Conservation (phyloP, 2,329 filamentous ascomycete species). For the Didymella segeticola region DNA sequence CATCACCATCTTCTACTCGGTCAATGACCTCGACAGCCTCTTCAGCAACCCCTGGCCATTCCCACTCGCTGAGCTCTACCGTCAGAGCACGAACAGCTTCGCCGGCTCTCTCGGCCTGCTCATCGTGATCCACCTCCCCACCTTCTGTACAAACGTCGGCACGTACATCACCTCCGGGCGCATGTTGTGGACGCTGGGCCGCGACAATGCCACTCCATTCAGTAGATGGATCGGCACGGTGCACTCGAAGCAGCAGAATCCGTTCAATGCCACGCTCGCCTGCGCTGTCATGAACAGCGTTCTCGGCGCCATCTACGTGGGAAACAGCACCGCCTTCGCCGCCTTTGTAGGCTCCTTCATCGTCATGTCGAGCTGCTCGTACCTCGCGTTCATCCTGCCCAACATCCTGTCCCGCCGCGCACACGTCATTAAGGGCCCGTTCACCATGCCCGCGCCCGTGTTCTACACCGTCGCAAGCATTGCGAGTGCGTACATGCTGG, state of each 20-base stretch:
- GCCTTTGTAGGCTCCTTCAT: conserved; percentile 69
- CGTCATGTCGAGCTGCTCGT: conserved; percentile 63
- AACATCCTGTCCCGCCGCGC: conserved; percentile 49
- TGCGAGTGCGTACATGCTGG: conserved; percentile 64
- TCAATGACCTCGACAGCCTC: conserved; percentile 64
- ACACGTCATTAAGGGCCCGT: conserved; percentile 63
- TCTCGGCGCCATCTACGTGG: conserved; percentile 70
- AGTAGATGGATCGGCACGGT: conserved; percentile 57
- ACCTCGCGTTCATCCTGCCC: conserved; percentile 67
- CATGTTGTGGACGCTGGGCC: conserved; percentile 67
- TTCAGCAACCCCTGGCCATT: conserved; percentile 59
- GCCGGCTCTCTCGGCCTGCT: conserved; percentile 54
- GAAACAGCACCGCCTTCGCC: conserved; percentile 70
- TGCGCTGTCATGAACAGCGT: conserved; percentile 60
- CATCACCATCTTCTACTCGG: conserved; percentile 60
- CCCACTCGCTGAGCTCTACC: conserved; percentile 72
- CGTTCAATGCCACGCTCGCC: conserved; percentile 63
- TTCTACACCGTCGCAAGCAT: conserved; percentile 59
- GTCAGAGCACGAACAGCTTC: conserved; percentile 52
- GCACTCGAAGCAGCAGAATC: conserved; percentile 55
- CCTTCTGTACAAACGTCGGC: conserved; percentile 60
- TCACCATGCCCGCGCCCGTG: conserved; percentile 56
- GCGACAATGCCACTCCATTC: conserved; percentile 65
- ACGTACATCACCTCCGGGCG: conserved; percentile 68
- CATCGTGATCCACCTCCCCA: conserved; percentile 62